Evolutionary conservation across 176 grass and related monocot genomes (phyloP), one percentile per base, ranked within the genome.

Genomic region (Bolboschoenus planiculmis): DNA sequence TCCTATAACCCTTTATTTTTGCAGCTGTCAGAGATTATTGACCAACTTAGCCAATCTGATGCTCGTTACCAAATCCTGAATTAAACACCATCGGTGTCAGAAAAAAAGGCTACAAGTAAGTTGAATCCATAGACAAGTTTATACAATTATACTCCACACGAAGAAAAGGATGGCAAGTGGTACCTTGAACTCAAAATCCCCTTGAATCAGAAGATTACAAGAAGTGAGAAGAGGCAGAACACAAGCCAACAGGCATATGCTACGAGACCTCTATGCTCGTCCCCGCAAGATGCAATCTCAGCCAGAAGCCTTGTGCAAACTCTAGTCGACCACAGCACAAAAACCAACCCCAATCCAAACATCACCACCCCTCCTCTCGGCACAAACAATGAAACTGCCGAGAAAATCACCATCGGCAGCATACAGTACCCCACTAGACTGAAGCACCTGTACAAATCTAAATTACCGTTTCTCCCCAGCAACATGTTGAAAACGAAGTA

Each of bases 331-430:
- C 94, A 97, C 1, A 97, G 73, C 78, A 97, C 94, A 82, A 97
- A 97, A 24, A 78, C 70, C 86, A 90, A 90, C 55, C 88, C 92
- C 16, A 92, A 83, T 37, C 86, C 87, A 74, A 94, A 94, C 46
- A 97, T 97, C 81, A 91, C 81, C 0, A 89, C 79, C 2, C 92
- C 90, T 24, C 91, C 94, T 50, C 86, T 87, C 11, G 92, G 94
- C 48, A 97, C 85, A 83, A 97, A 97, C 35, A 97, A 87, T 7
- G 94, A 94, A 9, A 92, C 40, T 27, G 94, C 90, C 2, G 94
- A 97, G 90, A 97, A 97, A 64, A 97, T 97, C 85, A 97, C 94
- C 94, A 97, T 97, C 36, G 94, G 94, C 42, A 97, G 86, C 94
- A 97, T 97, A 79, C 92, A 94, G 84, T 97, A 97, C 27, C 94